A percentile compares a stretch with the other conserved stretches of the same genome.
Evolutionary conservation across 768 basidiomycete species (phyloP).

Genomic region (Saitozyma sp.): DNA sequence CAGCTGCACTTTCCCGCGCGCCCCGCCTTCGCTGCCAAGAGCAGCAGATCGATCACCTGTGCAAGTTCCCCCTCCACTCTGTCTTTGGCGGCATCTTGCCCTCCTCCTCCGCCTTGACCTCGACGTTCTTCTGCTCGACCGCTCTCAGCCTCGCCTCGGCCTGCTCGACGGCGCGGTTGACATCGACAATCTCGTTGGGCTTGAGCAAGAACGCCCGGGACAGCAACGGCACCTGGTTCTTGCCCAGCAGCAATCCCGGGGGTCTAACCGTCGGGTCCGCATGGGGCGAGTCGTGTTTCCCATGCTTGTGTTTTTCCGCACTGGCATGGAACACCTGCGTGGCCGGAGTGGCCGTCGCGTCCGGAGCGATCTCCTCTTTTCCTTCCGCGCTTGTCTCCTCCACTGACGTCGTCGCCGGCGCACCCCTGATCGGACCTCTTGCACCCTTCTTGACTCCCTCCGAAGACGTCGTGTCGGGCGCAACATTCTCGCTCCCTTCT

Average conservation of each 20-base stretch:
- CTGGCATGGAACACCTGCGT: slow-evolving; percentile 18
- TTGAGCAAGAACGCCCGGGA: slow-evolving; percentile 38
- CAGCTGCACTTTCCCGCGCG: too few species aligned
- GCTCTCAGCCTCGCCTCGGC: slow-evolving; percentile 40
- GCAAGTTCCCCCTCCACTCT: slow-evolving; percentile 36
- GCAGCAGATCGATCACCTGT: slow-evolving; percentile 17
- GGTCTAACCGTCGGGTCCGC: slow-evolving; percentile 15
- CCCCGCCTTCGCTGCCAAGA: not conserved
- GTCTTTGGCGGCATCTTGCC: slow-evolving; percentile 9
- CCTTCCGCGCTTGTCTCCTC: slow-evolving; percentile 13
- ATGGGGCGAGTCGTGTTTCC: not conserved
- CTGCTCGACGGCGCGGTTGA: slow-evolving; percentile 52
- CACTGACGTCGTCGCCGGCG: not conserved
- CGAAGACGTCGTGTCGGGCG: slow-evolving; percentile 25
- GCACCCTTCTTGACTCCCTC: not conserved
- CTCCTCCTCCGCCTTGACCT: slow-evolving; percentile 1
- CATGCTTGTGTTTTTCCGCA: too few species aligned
- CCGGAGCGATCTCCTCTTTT: slow-evolving; percentile 25
- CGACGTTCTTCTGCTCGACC: slow-evolving; percentile 10
- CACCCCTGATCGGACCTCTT: not conserved
- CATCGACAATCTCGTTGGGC: slow-evolving; percentile 48
- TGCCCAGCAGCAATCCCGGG: slow-evolving; percentile 16
- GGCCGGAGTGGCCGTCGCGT: slow-evolving; percentile 37
- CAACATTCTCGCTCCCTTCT: slow-evolving; percentile 20
- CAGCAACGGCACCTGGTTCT: slow-evolving; percentile 33